Conservation (phyloP, 2,329 filamentous ascomycete genomes). For the Microthyrium microscopicum region DNA sequence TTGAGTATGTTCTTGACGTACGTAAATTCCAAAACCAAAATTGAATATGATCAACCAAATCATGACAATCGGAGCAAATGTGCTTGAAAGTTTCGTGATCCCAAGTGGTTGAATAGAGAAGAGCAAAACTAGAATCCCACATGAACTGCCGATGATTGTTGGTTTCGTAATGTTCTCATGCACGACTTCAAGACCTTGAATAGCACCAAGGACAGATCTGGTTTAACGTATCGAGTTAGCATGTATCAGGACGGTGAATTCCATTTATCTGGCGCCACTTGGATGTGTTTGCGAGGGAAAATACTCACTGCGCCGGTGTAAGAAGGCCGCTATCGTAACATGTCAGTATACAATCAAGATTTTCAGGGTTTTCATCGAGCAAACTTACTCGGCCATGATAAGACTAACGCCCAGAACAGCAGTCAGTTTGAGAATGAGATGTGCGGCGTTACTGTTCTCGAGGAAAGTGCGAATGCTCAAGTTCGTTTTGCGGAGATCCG, state of each 20-base stretch:
- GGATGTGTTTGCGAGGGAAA: too few relatives aligned
- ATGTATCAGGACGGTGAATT: too few relatives aligned
- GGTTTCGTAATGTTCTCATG: slow-evolving; percentile 36
- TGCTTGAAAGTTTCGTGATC: slow-evolving; percentile 39
- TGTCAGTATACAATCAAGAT: too few relatives aligned
- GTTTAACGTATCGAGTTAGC: too few relatives aligned
- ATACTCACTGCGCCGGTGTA: slow-evolving; percentile 53
- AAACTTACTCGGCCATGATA: slow-evolving; percentile 52
- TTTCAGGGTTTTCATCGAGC: too few relatives aligned
- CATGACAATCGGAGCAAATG: slow-evolving; percentile 50
- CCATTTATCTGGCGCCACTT: too few relatives aligned
- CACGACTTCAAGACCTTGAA: slow-evolving; percentile 46
- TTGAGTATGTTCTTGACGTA: slow-evolving; percentile 12
- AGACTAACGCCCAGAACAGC: slow-evolving; percentile 51
- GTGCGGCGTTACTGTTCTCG: slow-evolving; percentile 37
- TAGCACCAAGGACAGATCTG: slow-evolving; percentile 52
- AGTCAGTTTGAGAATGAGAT: slow-evolving; percentile 40
- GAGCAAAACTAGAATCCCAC: slow-evolving; percentile 45
- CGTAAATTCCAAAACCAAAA: slow-evolving; percentile 44
- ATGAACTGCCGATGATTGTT: slow-evolving; percentile 46
- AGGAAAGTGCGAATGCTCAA: slow-evolving; percentile 38
- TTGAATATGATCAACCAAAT: slow-evolving; percentile 54
- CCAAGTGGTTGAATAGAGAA: slow-evolving; percentile 51
- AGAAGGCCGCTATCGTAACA: too few relatives aligned
- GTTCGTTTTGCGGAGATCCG: slow-evolving; percentile 37